Evolutionary conservation across 2,329 filamentous ascomycete genomes (phyloP).

Genomic region (Microdochium paspali): DNA sequence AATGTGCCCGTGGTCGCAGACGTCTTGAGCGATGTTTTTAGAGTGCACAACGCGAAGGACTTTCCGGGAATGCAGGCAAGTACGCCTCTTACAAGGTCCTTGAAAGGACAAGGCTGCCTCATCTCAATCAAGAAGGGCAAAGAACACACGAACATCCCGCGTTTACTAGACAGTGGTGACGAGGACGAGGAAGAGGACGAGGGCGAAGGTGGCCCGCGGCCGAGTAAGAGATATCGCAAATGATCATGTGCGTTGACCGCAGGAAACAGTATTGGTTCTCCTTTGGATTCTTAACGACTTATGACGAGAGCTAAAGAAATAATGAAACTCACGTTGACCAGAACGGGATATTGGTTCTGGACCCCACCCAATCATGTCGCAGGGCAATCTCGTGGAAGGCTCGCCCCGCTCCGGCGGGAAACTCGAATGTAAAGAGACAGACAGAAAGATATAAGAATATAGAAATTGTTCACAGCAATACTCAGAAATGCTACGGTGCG

Average conservation of each 20-base stretch:
- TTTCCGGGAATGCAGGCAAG: constrained; percentile 79
- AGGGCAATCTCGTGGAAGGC: too few relatives aligned
- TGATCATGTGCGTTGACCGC: background rate
- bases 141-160: constrained; percentile 38
- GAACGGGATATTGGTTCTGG: too few relatives aligned
- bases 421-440: too few relatives aligned
- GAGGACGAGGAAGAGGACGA: constrained; percentile 28
- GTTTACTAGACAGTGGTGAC: constrained; percentile 32
- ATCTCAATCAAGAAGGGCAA: constrained; percentile 85
- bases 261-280: background rate
- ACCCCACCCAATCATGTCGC: too few relatives aligned
- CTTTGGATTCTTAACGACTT: background rate
- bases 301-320: too few relatives aligned
- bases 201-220: background rate
- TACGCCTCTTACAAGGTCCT: constrained; percentile 60
- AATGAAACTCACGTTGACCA: too few relatives aligned
- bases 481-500: too few relatives aligned
- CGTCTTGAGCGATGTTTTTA: constrained; percentile 61
- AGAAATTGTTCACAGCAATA: too few relatives aligned
- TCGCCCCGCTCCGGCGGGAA: too few relatives aligned
- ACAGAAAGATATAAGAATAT: too few relatives aligned
- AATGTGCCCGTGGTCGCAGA: constrained; percentile 40
- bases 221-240: background rate
- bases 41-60: constrained; percentile 75
- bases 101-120: constrained; percentile 73